phyloP scores from a whole-genome alignment of 495 filamentous ascomycete species.

The Talaromyces thailandensis region DNA sequence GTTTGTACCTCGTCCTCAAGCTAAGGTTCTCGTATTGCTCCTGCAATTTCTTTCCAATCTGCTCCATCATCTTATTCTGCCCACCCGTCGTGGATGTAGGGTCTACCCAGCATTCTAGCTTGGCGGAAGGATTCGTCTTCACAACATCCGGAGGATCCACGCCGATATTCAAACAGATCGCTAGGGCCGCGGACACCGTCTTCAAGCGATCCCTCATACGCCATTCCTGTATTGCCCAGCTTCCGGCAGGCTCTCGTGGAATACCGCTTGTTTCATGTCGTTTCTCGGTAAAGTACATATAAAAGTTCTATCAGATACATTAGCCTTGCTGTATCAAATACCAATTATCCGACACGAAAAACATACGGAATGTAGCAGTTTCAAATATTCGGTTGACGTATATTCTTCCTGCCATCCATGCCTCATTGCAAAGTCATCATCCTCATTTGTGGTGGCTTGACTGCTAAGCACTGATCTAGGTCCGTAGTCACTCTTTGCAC shows the following conservation, averaged over 20 bases:
- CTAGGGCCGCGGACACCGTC: conserved; percentile 89
- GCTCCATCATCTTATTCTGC: conserved; percentile 78
- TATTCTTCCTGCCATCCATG: conserved; percentile 59
- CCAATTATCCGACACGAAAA: neutral
- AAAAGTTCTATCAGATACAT: conserved; percentile 49
- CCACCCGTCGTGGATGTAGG: conserved; percentile 62
- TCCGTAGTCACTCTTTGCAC: conserved; percentile 66
- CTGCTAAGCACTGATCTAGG: conserved; percentile 32
- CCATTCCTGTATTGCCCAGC: conserved; percentile 77
- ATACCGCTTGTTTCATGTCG: conserved; percentile 94
- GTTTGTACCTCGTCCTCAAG: conserved; percentile 89
- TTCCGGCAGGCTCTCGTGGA: conserved; percentile 55
- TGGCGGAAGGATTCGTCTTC: conserved; percentile 86
- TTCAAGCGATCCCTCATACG: conserved; percentile 94
- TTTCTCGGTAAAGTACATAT: conserved; percentile 98
- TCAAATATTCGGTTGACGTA: conserved; percentile 48
- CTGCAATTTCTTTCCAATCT: conserved; percentile 91
- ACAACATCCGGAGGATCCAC: conserved; percentile 95
- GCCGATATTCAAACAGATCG: conserved; percentile 92
- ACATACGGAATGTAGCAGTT: conserved; percentile 46
- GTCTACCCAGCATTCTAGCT: conserved; percentile 95
- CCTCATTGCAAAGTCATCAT: conserved; percentile 47
- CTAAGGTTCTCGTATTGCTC: conserved; percentile 92
- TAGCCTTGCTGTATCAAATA: neutral
- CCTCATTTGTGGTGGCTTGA: conserved; percentile 23